These are phyloP conservation scores for Nitzschia inconspicua DNA, from an alignment of 108 stramenopile species.

Conservation along the genomic window DNA sequence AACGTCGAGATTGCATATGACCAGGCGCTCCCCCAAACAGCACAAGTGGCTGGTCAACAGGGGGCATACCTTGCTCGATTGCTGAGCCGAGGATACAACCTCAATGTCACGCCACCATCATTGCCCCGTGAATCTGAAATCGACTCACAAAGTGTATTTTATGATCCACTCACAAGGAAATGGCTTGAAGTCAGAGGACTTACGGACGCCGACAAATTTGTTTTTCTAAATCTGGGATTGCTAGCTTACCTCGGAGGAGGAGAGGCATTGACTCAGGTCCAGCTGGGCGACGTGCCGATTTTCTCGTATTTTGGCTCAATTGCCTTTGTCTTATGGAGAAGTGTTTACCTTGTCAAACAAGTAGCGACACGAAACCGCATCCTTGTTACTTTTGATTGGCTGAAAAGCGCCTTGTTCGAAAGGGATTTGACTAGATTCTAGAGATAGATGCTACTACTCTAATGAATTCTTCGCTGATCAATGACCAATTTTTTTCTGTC, in stretches of 20 bases:
- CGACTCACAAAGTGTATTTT: slow-evolving; percentile 4
- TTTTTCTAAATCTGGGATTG: slow-evolving; percentile 72
- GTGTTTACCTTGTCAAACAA: slow-evolving; percentile 73
- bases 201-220: slow-evolving; percentile 47
- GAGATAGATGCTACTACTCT: not conserved
- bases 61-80: slow-evolving; percentile 69
- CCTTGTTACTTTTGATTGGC: slow-evolving; percentile 71
- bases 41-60: slow-evolving; percentile 82
- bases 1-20: slow-evolving; percentile 17
- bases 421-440: slow-evolving; percentile 66
- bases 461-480: too few relatives aligned
- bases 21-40: slow-evolving; percentile 57
- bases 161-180: slow-evolving; percentile 1
- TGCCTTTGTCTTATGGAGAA: slow-evolving; percentile 60
- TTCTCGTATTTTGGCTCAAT: slow-evolving; percentile 40
- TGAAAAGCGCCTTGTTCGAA: slow-evolving; percentile 57
- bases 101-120: slow-evolving; percentile 37
- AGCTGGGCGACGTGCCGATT: slow-evolving; percentile 57
- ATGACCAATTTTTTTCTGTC: too few relatives aligned
- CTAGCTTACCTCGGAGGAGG: slow-evolving; percentile 74
- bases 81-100: slow-evolving; percentile 60
- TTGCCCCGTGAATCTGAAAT: not conserved
- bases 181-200: slow-evolving; percentile 54
- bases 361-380: slow-evolving; percentile 63
- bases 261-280: slow-evolving; percentile 73